A percentile compares a stretch with the other conserved stretches of the same genome.
These are phyloP conservation scores for Trypanosoma vivax DNA, from an alignment of 208 protist genomes.

Conservation along the genomic window DNA sequence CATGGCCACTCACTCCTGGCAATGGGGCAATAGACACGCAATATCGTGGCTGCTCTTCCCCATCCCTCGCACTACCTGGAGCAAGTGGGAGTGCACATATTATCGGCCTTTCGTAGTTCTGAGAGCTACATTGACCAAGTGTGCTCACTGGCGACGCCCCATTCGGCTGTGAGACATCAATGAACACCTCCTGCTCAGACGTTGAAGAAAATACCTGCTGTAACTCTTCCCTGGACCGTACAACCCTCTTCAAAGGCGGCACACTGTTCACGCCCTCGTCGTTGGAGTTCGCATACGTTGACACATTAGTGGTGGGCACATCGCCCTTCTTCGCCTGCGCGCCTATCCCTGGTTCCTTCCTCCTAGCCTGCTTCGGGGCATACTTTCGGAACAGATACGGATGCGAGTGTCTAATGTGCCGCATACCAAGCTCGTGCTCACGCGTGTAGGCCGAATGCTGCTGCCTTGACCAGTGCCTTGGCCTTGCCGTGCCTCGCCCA, in stretches of 20 bases:
- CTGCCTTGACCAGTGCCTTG: background rate
- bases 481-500: too few species aligned
- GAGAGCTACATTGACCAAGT: too few species aligned
- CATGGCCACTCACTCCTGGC: too few species aligned
- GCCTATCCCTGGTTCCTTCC: background rate
- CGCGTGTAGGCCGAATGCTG: slow-evolving; percentile 37
- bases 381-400: slow-evolving; percentile 64
- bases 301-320: background rate
- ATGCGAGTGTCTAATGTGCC: slow-evolving; percentile 56
- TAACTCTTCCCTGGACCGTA: slow-evolving; percentile 14
- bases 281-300: background rate
- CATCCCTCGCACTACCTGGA: too few species aligned
- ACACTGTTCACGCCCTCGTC: background rate
- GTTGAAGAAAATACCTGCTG: slow-evolving; percentile 2
- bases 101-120: too few species aligned
- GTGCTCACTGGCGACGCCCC: background rate
- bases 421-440: slow-evolving; percentile 57
- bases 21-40: too few species aligned
- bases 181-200: background rate
- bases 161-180: background rate
- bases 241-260: background rate
- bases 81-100: too few species aligned
- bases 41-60: too few species aligned
- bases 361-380: background rate
- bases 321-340: background rate